Conservation (phyloP, 257 asterid species). For the Gentiana dahurica region DNA sequence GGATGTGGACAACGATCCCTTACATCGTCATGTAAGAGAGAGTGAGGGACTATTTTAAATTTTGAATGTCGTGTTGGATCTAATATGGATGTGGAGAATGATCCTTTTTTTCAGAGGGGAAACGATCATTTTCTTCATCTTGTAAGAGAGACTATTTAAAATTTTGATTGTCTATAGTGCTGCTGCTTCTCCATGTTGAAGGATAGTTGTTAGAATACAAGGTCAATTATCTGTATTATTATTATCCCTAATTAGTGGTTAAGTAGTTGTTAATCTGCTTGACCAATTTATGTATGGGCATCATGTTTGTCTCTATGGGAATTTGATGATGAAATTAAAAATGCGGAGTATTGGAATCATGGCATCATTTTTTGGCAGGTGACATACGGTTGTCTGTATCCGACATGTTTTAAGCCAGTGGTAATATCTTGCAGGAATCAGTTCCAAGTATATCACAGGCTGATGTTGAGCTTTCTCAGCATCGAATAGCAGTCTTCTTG, state of each 20-base stretch:
- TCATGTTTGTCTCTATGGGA: background rate
- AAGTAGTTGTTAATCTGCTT: background rate
- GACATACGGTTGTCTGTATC: background rate
- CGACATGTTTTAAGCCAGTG: constrained; percentile 1
- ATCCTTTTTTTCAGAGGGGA: constrained; percentile 7
- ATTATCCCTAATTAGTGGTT: too few species aligned
- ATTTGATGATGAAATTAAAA: background rate
- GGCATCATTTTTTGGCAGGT: background rate
- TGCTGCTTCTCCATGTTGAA: background rate
- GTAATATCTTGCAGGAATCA: constrained; percentile 35
- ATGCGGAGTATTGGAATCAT: background rate
- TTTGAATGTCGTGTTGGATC: constrained; percentile 21
- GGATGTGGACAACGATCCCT: constrained; percentile 58
- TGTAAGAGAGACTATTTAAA: constrained; percentile 27
- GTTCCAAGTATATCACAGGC: constrained; percentile 43
- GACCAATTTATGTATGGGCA: background rate
- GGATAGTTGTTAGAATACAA: background rate
- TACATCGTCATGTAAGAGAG: constrained; percentile 37
- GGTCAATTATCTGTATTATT: too few species aligned
- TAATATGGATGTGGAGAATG: constrained; percentile 58
- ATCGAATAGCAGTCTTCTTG: constrained; percentile 55
- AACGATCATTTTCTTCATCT: constrained; percentile 15
- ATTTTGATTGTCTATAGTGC: background rate
- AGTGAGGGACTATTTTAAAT: background rate
- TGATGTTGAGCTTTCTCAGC: constrained; percentile 46